Conservation (phyloP, 208 protist species). For the Trypanosoma caninum region DNA sequence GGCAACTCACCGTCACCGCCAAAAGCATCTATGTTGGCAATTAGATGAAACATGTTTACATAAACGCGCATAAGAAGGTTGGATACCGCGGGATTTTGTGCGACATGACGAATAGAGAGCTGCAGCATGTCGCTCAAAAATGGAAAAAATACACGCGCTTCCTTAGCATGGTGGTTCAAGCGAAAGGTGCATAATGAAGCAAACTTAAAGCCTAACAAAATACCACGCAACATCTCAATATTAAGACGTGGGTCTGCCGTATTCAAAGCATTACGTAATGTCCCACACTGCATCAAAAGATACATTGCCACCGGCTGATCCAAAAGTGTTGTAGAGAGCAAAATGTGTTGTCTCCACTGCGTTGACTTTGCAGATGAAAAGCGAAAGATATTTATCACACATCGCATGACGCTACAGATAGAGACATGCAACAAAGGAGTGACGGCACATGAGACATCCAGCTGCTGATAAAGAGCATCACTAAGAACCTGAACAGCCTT, state of each 20-base stretch:
- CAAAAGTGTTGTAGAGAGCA: slow-evolving; percentile 83
- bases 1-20: slow-evolving; percentile 36
- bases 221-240: slow-evolving; percentile 56
- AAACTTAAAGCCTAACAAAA: slow-evolving; percentile 79
- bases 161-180: slow-evolving; percentile 53
- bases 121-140: slow-evolving; percentile 83
- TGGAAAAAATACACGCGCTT: slow-evolving; percentile 69
- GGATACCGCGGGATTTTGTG: slow-evolving; percentile 44
- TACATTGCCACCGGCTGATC: slow-evolving; percentile 71
- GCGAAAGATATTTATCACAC: slow-evolving; percentile 91
- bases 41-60: slow-evolving; percentile 83
- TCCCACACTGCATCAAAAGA: slow-evolving; percentile 48
- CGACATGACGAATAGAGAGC: slow-evolving; percentile 58
- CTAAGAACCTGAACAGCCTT: slow-evolving; percentile 80
- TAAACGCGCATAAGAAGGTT: slow-evolving; percentile 77
- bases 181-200: slow-evolving; percentile 82
- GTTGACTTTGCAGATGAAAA: slow-evolving; percentile 67
- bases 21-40: slow-evolving; percentile 88
- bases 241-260: slow-evolving; percentile 29
- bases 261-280: slow-evolving; percentile 40
- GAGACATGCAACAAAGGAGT: slow-evolving; percentile 34
- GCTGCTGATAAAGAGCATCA: slow-evolving; percentile 62
- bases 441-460: slow-evolving; percentile 25
- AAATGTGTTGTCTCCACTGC: slow-evolving; percentile 89
- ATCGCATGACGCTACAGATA: slow-evolving; percentile 82